Conservation (phyloP, 1,139 yeast genomes). For the Candida buenavistaensis region DNA sequence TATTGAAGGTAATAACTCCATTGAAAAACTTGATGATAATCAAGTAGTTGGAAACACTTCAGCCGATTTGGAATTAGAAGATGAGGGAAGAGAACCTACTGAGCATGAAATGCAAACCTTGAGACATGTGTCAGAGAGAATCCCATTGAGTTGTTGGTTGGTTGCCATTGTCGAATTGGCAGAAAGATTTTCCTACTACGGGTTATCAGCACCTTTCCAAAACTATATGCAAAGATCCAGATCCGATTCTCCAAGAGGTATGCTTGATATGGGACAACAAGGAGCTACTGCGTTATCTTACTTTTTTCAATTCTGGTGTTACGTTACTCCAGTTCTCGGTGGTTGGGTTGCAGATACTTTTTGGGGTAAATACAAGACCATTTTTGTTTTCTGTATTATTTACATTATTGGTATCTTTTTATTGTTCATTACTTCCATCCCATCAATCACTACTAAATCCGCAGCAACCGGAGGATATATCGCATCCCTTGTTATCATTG, state of each 20-base stretch:
- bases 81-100: constrained; percentile 34
- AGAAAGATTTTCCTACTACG: constrained; percentile 82
- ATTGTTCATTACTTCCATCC: constrained; percentile 70
- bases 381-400: constrained; percentile 56
- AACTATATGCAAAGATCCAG: constrained; percentile 67
- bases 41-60: not conserved
- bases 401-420: constrained; percentile 64
- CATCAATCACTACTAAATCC: constrained; percentile 51
- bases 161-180: constrained; percentile 77
- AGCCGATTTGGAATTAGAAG: constrained; percentile 5
- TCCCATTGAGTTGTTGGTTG: constrained; percentile 57
- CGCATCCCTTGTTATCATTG: constrained; percentile 65
- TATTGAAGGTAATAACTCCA: not conserved
- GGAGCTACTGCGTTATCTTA: constrained; percentile 75
- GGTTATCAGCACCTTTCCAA: constrained; percentile 71
- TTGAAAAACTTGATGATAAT: not conserved
- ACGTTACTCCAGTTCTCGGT: constrained; percentile 74
- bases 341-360: constrained; percentile 74
- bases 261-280: constrained; percentile 57
- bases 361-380: constrained; percentile 71
- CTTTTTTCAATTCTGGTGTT: constrained; percentile 80
- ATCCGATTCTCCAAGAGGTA: constrained; percentile 53
- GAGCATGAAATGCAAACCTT: constrained; percentile 36
- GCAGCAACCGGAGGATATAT: constrained; percentile 52
- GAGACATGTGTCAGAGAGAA: constrained; percentile 39